These are phyloP conservation scores for Ceratobasidium sp. DNA, from an alignment of 1,284 basidiomycete genomes.

Conservation along the genomic window DNA sequence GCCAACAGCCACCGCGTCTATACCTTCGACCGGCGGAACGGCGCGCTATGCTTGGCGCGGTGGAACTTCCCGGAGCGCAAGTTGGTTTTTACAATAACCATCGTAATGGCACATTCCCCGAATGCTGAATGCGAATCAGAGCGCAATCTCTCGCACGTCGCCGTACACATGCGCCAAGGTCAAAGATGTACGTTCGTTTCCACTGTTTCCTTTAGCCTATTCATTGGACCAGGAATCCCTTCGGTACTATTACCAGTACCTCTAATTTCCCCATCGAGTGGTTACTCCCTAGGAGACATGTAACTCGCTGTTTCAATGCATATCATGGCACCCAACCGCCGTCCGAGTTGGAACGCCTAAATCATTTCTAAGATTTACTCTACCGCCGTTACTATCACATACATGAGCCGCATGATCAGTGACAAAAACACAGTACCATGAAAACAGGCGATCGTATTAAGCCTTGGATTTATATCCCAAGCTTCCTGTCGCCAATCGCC, in stretches of 20 bases:
- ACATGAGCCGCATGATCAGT: too few relatives aligned
- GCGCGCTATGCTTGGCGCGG: slow-evolving; percentile 43
- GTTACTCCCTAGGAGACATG: background rate
- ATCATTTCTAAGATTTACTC: too few relatives aligned
- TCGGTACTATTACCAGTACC: slow-evolving; percentile 34
- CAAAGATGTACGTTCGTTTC: slow-evolving; percentile 25
- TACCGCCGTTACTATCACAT: too few relatives aligned
- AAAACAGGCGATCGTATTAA: too few relatives aligned
- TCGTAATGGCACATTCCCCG: too few relatives aligned
- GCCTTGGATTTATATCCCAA: too few relatives aligned
- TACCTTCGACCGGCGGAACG: slow-evolving; percentile 34
- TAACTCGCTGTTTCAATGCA: background rate
- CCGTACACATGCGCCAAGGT: slow-evolving; percentile 25
- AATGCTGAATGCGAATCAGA: background rate
- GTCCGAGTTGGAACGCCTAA: too few relatives aligned
- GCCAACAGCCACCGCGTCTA: slow-evolving; percentile 16
- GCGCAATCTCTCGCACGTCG: slow-evolving; percentile 6
- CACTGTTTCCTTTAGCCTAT: background rate
- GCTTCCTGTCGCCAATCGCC: too few relatives aligned
- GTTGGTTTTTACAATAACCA: too few relatives aligned
- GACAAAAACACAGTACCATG: too few relatives aligned
- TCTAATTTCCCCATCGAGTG: background rate
- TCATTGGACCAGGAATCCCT: too few relatives aligned
- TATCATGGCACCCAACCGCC: too few relatives aligned
- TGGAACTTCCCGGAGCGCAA: slow-evolving; percentile 29